These are phyloP conservation scores for Amanita thiersii DNA, from an alignment of 768 basidiomycete genomes.

Conservation along the genomic window DNA sequence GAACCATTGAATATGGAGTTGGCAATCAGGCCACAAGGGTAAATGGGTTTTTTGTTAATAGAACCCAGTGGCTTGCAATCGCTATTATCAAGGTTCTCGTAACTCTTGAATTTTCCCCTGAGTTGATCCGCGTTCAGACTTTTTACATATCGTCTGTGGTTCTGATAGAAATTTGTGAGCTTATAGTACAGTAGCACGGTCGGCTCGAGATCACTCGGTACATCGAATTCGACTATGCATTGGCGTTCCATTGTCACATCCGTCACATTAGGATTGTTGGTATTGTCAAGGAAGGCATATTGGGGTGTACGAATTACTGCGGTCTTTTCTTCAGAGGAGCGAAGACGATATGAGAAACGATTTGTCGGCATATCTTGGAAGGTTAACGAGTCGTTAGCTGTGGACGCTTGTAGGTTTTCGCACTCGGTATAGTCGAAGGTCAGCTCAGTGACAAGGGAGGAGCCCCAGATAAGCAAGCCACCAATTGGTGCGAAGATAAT, in stretches of 20 bases:
- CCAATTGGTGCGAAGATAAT: constrained; percentile 96
- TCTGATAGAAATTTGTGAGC: constrained; percentile 95
- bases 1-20: constrained; percentile 94
- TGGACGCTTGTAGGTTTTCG: constrained; percentile 50
- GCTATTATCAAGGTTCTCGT: constrained; percentile 44
- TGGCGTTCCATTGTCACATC: constrained; percentile 36
- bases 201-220: constrained; percentile 67
- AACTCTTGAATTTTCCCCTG: constrained; percentile 55
- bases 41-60: constrained; percentile 51
- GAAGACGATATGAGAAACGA: constrained; percentile 60
- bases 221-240: constrained; percentile 76
- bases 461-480: constrained; percentile 89
- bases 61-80: constrained; percentile 87
- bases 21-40: constrained; percentile 95
- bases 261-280: constrained; percentile 35
- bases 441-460: constrained; percentile 77
- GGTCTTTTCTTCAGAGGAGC: constrained; percentile 44
- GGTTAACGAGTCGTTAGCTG: constrained; percentile 23
- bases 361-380: constrained; percentile 56
- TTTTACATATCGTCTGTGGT: constrained; percentile 96
- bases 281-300: constrained; percentile 67
- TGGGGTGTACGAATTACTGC: constrained; percentile 48
- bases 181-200: constrained; percentile 94
- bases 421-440: constrained; percentile 94
- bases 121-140: constrained; percentile 82